Conservation (phyloP, 2,329 filamentous ascomycete species). For the Pseudogymnoascus sp. region DNA sequence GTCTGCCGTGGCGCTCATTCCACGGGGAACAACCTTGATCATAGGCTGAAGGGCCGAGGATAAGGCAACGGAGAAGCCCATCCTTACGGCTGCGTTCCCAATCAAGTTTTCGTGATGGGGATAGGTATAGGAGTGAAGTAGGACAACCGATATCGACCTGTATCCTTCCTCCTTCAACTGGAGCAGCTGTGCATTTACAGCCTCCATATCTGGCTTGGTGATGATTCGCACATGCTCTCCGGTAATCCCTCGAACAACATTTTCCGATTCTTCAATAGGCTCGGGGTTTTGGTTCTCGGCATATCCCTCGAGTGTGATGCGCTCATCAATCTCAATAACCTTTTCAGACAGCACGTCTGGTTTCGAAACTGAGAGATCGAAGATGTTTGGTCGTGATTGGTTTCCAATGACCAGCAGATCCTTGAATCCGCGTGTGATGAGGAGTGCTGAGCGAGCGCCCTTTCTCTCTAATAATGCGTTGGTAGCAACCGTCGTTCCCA, state of each 20-base stretch:
- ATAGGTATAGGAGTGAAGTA: slow-evolving; percentile 64
- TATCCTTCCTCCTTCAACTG: slow-evolving; percentile 50
- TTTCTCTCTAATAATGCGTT: slow-evolving; percentile 68
- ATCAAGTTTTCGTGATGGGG: slow-evolving; percentile 55
- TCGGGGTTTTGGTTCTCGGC: slow-evolving; percentile 61
- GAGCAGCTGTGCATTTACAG: slow-evolving; percentile 35
- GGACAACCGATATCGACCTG: slow-evolving; percentile 54
- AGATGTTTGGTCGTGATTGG: slow-evolving; percentile 62
- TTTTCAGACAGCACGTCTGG: slow-evolving; percentile 58
- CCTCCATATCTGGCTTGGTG: slow-evolving; percentile 40
- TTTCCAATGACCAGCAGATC: slow-evolving; percentile 67
- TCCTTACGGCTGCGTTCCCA: slow-evolving; percentile 50
- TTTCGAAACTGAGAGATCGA: slow-evolving; percentile 59
- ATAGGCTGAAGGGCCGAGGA: slow-evolving; percentile 60
- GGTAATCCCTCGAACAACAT: slow-evolving; percentile 51
- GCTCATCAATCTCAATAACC: slow-evolving; percentile 62
- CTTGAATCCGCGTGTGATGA: slow-evolving; percentile 63
- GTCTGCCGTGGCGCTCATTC: slow-evolving; percentile 58
- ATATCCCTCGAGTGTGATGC: slow-evolving; percentile 64
- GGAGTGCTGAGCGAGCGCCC: slow-evolving; percentile 60
- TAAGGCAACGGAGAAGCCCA: slow-evolving; percentile 57
- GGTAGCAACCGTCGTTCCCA: slow-evolving; percentile 69
- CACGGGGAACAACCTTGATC: slow-evolving; percentile 60
- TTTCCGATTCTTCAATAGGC: slow-evolving; percentile 39
- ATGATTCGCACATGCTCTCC: slow-evolving; percentile 55